A percentile compares a stretch with the other conserved stretches of the same genome.
Conservation (phyloP, 352 stramenopile genomes). For the Globisporangium yorkense region DNA sequence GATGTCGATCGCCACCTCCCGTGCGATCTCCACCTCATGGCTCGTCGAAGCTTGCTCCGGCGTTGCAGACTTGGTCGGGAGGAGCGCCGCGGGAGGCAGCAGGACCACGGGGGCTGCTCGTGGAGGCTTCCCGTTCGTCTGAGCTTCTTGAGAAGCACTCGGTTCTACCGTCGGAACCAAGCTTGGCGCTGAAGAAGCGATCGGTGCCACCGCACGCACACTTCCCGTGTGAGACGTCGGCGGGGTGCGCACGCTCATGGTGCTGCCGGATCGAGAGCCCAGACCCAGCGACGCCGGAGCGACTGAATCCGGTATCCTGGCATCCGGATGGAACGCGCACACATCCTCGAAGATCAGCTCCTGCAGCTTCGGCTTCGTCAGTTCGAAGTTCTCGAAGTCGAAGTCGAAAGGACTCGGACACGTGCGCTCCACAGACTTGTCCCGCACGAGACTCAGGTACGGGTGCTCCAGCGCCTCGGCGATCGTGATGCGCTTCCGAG, state of each 20-base stretch:
- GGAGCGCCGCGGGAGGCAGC: conserved; percentile 17
- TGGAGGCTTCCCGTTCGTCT: conserved; percentile 16
- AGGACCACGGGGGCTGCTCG: conserved; percentile 32
- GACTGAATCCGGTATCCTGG: conserved; percentile 35
- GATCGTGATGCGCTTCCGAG: conserved; percentile 80
- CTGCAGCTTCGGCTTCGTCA: conserved; percentile 89
- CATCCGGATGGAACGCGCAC: conserved; percentile 83
- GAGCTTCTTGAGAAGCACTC: conserved; percentile 2
- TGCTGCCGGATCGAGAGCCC: conserved; percentile 11
- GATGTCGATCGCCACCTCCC: conserved; percentile 31
- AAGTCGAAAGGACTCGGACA: conserved; percentile 83
- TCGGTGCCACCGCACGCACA: background rate
- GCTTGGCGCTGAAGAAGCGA: background rate
- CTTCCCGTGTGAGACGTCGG: conserved; percentile 8
- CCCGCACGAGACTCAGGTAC: conserved; percentile 73
- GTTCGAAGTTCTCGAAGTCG: conserved; percentile 80
- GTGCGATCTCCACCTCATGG: conserved; percentile 1
- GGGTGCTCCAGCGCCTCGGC: conserved; percentile 70
- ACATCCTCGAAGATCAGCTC: conserved; percentile 91
- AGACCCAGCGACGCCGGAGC: conserved; percentile 4
- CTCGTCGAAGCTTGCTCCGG: conserved; percentile 1
- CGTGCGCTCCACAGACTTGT: conserved; percentile 66
- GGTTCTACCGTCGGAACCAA: conserved; percentile 16
- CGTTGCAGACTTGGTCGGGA: conserved; percentile 9
- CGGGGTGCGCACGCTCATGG: conserved; percentile 13